Evolutionary conservation across 2,329 filamentous ascomycete genomes (phyloP), one percentile per base, ranked within the genome.

Genomic region (Davidsoniella eucalypti): DNA sequence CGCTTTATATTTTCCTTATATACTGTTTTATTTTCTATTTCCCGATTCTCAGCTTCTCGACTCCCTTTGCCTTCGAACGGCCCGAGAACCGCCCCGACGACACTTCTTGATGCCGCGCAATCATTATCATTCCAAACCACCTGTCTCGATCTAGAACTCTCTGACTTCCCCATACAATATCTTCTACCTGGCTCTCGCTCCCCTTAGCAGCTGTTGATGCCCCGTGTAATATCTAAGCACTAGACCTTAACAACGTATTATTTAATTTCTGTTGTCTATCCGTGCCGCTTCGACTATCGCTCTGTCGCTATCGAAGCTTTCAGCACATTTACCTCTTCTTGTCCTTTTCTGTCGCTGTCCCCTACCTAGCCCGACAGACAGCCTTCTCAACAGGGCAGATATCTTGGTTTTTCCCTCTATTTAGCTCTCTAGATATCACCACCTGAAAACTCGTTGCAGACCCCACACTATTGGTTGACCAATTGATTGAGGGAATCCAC

Each of bases 241-340:
- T 49, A 49, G 47, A 49, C 47, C 47, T 49, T 49, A 33, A 49
- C 40, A 25, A 44, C 26, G 43, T 49, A 49, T 41, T 49, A 49
- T 49, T 49, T 49, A 49, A 49, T 49, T 41, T 49, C 44, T 44
- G 47, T 33, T 49, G 25, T 29, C 37, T 33, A 25, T 49, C 40
- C 37, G 29, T 33, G 29, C 29, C 29, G 29, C 29, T 33, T 12
- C 12, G 29, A 33, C 8, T 33, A 12, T 33, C 29, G 29, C 29
- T 33, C 12, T 33, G 29, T 33, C 29, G 29, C 12, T 33, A 33
- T 10, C 29, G 8, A 33, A 12, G 29, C 29, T 33, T 33, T 12
- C 29, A 4, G 29, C 8, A 33, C 29, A 33, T 12, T 33, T 9
- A 9, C 14, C 21, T 41, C 12, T 41, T 23, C 5, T 23, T 23